Evolutionary conservation across 148 eudicot genomes (phyloP).

Genomic region (Euryodendron excelsum): DNA sequence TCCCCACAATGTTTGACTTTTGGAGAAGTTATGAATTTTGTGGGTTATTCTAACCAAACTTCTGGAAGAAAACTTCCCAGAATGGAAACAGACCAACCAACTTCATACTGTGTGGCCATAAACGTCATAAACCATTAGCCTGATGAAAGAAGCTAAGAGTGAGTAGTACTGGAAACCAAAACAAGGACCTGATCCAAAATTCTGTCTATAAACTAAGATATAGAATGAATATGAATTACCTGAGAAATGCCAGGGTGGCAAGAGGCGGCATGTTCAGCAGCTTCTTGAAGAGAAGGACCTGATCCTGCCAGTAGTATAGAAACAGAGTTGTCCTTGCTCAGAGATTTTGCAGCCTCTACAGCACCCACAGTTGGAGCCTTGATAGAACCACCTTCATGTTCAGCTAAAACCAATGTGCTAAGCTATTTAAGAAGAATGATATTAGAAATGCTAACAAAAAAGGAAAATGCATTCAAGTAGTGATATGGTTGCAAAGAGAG

Average conservation of each 20-base stretch:
- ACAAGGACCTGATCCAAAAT: too few species aligned
- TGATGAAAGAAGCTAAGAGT: not conserved
- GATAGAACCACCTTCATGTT: conserved; percentile 80
- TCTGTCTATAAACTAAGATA: not conserved
- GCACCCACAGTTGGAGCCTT: conserved; percentile 69
- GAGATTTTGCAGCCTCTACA: conserved; percentile 68
- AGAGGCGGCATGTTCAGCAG: conserved; percentile 83
- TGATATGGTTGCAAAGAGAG: not conserved
- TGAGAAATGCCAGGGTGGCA: conserved; percentile 74
- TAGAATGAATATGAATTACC: conserved; percentile 35
- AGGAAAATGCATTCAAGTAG: not conserved
- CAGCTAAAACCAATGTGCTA: conserved; percentile 85
- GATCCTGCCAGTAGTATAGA: conserved; percentile 88
- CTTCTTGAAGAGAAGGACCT: conserved; percentile 80
- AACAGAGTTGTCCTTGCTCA: conserved; percentile 59
- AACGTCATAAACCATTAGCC: not conserved
- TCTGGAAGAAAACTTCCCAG: not conserved
- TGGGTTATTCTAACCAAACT: not conserved
- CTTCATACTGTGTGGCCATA: not conserved
- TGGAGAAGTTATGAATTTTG: not conserved
- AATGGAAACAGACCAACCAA: not conserved
- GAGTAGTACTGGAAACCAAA: not conserved
- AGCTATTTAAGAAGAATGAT: conserved; percentile 35
- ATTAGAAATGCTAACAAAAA: not conserved
- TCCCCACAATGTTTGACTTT: not conserved